phyloP scores from a whole-genome alignment of 768 basidiomycete species.

The Boletus insuetus region DNA sequence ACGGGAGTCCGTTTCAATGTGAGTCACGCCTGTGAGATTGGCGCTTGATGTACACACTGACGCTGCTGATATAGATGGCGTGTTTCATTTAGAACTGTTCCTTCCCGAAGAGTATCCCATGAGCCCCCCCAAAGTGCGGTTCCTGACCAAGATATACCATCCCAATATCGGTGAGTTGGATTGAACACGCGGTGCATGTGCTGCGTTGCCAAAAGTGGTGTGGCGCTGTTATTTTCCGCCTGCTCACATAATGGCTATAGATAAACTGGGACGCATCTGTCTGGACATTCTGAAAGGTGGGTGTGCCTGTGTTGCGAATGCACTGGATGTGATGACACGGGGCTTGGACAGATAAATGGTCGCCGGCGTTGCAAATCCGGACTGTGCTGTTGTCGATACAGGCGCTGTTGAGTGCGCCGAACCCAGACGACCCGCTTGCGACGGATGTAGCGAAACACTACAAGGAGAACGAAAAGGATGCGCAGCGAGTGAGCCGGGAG shows the following conservation, averaged over 20 bases:
- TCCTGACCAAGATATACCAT: slow-evolving; percentile 98
- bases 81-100: slow-evolving; percentile 96
- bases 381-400: slow-evolving; percentile 96
- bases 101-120: slow-evolving; percentile 99
- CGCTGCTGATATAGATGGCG: slow-evolving; percentile 58
- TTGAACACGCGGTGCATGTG: not conserved
- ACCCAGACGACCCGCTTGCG: slow-evolving; percentile 93
- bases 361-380: slow-evolving; percentile 96
- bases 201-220: slow-evolving; percentile 2
- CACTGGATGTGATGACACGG: not conserved
- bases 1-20: slow-evolving; percentile 91
- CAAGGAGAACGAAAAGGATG: slow-evolving; percentile 95
- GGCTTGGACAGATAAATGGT: slow-evolving; percentile 85
- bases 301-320: slow-evolving; percentile 12
- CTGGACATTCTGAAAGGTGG: slow-evolving; percentile 95
- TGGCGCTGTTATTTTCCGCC: slow-evolving; percentile 15
- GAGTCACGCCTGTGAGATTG: slow-evolving; percentile 26
- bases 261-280: slow-evolving; percentile 98
- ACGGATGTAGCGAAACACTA: slow-evolving; percentile 97
- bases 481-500: slow-evolving; percentile 87
- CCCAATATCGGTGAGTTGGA: slow-evolving; percentile 89
- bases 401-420: slow-evolving; percentile 93
- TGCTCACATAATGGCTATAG: slow-evolving; percentile 42
- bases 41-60: slow-evolving; percentile 4
- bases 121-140: slow-evolving; percentile 97